A percentile compares a stretch with the other conserved stretches of the same genome.
Evolutionary conservation across 345 rosid species (phyloP).

Genomic region (Eucalyptus caleyi): DNA sequence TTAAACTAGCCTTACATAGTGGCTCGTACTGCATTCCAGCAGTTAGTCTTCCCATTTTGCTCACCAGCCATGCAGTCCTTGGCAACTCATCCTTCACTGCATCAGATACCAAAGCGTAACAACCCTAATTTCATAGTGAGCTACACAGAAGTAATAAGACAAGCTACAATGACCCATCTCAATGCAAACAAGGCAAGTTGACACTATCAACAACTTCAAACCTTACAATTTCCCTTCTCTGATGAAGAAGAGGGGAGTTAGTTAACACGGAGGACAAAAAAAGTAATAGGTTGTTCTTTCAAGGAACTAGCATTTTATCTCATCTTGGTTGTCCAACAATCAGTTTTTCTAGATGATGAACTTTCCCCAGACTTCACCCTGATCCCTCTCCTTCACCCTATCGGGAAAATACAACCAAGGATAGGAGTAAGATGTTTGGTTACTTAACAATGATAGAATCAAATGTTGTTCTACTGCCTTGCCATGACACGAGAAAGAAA

Average conservation of each 20-base stretch:
- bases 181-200: not conserved
- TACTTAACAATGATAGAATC: not conserved
- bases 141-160: not conserved
- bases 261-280: not conserved
- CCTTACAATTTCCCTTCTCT: not conserved
- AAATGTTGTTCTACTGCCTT: not conserved
- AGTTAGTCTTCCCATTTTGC: constrained; percentile 77
- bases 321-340: not conserved
- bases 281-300: not conserved
- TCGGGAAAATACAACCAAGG: not conserved
- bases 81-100: constrained; percentile 51
- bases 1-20: constrained; percentile 18
- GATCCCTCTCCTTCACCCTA: not conserved
- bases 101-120: not conserved
- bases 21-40: constrained; percentile 87
- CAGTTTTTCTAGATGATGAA: not conserved
- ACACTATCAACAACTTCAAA: not conserved
- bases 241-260: not conserved
- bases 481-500: not conserved
- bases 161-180: not conserved
- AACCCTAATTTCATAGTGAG: not conserved
- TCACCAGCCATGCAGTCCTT: constrained; percentile 71
- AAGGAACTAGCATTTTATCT: not conserved
- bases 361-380: not conserved
- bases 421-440: not conserved